Evolutionary conservation across 495 filamentous ascomycete species (phyloP).

Genomic region (Tirmania nivea): DNA sequence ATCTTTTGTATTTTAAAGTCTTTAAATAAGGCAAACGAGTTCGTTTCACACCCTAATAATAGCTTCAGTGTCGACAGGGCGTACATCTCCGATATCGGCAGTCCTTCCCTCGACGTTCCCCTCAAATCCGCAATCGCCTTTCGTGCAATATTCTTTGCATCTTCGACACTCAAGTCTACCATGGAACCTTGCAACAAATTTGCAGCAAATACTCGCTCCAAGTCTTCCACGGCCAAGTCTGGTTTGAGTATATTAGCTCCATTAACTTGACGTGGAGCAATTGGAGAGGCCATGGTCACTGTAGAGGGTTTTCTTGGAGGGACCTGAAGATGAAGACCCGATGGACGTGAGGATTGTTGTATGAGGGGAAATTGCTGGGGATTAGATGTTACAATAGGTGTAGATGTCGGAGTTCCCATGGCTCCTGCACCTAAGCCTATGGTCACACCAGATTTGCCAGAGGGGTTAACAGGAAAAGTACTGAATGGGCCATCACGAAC

Average conservation of each 20-base stretch:
- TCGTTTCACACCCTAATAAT: neutral
- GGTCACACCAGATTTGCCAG: slow-evolving; percentile 13
- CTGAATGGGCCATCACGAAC: slow-evolving; percentile 61
- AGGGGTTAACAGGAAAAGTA: slow-evolving; percentile 59
- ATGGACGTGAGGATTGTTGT: slow-evolving; percentile 7
- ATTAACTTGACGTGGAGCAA: slow-evolving; percentile 7
- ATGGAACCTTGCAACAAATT: slow-evolving; percentile 7
- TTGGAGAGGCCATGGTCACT: slow-evolving; percentile 15
- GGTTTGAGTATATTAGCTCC: neutral
- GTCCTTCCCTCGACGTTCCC: slow-evolving; percentile 5
- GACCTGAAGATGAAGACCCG: slow-evolving; percentile 14
- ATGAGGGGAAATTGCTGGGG: slow-evolving; percentile 10
- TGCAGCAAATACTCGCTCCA: slow-evolving; percentile 11
- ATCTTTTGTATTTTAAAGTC: neutral
- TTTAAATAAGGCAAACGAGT: neutral
- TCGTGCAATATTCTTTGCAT: slow-evolving; percentile 13
- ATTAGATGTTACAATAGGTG: slow-evolving; percentile 11
- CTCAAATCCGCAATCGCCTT: slow-evolving; percentile 10
- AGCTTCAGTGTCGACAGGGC: neutral
- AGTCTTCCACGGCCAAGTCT: slow-evolving; percentile 2
- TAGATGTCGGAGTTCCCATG: slow-evolving; percentile 11
- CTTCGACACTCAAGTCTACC: slow-evolving; percentile 6
- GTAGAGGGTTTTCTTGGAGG: slow-evolving; percentile 6
- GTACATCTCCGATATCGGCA: neutral
- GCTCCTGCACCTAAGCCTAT: slow-evolving; percentile 8